Percentiles rank a stretch among this genome's conserved stretches.
These are phyloP conservation scores for Jimgerdemannia lactiflua DNA, from an alignment of 192 early-diverging fungal species.

Conservation along the genomic window DNA sequence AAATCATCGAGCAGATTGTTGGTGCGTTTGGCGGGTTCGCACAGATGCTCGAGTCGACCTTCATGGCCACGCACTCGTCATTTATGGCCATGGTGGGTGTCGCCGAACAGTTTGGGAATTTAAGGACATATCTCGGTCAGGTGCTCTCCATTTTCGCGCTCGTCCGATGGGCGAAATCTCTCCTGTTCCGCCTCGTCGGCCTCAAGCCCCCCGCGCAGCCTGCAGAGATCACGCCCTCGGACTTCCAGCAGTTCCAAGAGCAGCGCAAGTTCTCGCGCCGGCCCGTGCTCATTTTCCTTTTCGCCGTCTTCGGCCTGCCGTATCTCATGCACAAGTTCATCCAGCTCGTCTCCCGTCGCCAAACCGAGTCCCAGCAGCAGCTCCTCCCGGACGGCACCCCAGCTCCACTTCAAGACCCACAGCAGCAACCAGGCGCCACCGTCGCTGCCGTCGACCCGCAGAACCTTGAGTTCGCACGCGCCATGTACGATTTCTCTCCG, in stretches of 20 bases:
- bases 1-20: constrained; percentile 90
- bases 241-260: constrained; percentile 77
- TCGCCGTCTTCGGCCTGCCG: constrained; percentile 86
- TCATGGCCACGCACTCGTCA: constrained; percentile 91
- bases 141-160: constrained; percentile 80
- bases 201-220: constrained; percentile 66
- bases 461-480: constrained; percentile 84
- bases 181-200: constrained; percentile 66
- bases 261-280: constrained; percentile 47
- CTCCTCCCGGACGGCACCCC: constrained; percentile 27
- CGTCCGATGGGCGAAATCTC: constrained; percentile 62
- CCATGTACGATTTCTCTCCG: constrained; percentile 80
- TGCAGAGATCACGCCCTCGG: constrained; percentile 64
- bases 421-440: constrained; percentile 2
- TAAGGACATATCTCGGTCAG: constrained; percentile 82
- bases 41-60: constrained; percentile 98
- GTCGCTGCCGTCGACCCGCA: constrained; percentile 35
- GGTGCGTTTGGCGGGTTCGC: constrained; percentile 97
- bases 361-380: constrained; percentile 16
- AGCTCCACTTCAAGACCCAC: not conserved
- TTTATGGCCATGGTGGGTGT: constrained; percentile 97
- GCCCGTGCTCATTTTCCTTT: constrained; percentile 80
- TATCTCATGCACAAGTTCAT: constrained; percentile 91
- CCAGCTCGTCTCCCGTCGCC: constrained; percentile 59
- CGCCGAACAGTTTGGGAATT: constrained; percentile 96